phyloP scores from a whole-genome alignment of 176 grass and related monocot genomes.

The Canna indica region DNA sequence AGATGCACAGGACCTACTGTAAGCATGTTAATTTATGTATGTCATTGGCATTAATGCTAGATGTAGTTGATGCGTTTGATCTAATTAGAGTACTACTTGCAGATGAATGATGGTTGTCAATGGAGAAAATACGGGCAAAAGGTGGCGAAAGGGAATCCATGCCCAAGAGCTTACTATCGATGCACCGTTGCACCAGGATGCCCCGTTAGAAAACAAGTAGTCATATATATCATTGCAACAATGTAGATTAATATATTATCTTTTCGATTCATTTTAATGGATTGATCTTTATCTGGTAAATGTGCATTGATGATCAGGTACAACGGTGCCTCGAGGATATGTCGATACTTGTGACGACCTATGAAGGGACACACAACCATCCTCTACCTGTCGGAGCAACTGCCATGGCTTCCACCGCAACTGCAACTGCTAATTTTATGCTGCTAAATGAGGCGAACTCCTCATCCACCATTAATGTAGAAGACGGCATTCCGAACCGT shows the following conservation, averaged over 20 bases:
- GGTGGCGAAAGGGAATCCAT: conserved; percentile 97
- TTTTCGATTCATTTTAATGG: not conserved
- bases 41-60: not conserved
- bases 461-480: conserved; percentile 6
- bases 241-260: not conserved
- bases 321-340: conserved; percentile 93
- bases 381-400: conserved; percentile 86
- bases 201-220: conserved; percentile 87
- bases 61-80: not conserved
- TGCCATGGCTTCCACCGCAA: conserved; percentile 77
- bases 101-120: conserved; percentile 98
- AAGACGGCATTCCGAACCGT: not conserved
- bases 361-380: conserved; percentile 98
- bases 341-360: conserved; percentile 92
- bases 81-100: not conserved
- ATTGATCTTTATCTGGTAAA: not conserved
- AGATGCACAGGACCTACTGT: conserved; percentile 87
- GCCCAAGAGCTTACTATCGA: conserved; percentile 85
- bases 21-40: conserved; percentile 13
- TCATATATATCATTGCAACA: not conserved
- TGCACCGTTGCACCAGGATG: conserved; percentile 94
- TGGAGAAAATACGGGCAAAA: conserved; percentile 98
- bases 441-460: conserved; percentile 52
- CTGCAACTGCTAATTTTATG: conserved; percentile 60
- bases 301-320: conserved; percentile 31